Base-by-base conservation (phyloP, 148 eudicot genomes). In the Salicornia ramosissima region DNA sequence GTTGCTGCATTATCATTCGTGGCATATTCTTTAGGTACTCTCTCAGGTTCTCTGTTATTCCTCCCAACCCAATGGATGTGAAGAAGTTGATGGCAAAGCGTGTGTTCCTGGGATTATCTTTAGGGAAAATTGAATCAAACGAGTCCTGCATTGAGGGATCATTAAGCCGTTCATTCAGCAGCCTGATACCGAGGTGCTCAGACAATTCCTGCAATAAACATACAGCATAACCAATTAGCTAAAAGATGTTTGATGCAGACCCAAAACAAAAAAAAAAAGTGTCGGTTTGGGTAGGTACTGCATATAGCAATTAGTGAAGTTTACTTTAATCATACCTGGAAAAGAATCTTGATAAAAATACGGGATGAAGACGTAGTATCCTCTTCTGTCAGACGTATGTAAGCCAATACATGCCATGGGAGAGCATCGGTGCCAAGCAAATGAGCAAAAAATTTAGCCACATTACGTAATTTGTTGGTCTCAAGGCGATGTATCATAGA, bases 401-500 rank as follows among this genome's bases (percentile, higher is more conserved):
- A 90, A 26, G 92, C 87, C 45, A 93, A 70, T 10, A 83, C 92
- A 45, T 90, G 90, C 96, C 98, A 93, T 26, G 98, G 95, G 55
- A 93, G 85, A 29, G 98, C 97, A 79, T 80, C 80, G 1, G 97
- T 90, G 46, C 97, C 92, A 60, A 94, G 88, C 65, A 90, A 72
- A 73, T 94, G 98, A 9, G 98, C 97, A 68, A 94, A 90, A 64
- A 94, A 88, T 74, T 90, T 90, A 36, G 98, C 96, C 18, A 93
- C 98, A 74, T 93, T 93, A 21, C 95, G 89, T 33, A 87, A 74
- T 70, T 90, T 94, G 68, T 88, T 90, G 1, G 98, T 94, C 79
- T 94, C 98, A 9, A 94, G 89, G 39, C 98, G 82, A 55, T 88
- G 98, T 33, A 94, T 88, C 98, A 93, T 93, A 0, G 98, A 93